Evolutionary conservation across 257 asterid genomes (phyloP).

Genomic region (Penstemon barbatus): DNA sequence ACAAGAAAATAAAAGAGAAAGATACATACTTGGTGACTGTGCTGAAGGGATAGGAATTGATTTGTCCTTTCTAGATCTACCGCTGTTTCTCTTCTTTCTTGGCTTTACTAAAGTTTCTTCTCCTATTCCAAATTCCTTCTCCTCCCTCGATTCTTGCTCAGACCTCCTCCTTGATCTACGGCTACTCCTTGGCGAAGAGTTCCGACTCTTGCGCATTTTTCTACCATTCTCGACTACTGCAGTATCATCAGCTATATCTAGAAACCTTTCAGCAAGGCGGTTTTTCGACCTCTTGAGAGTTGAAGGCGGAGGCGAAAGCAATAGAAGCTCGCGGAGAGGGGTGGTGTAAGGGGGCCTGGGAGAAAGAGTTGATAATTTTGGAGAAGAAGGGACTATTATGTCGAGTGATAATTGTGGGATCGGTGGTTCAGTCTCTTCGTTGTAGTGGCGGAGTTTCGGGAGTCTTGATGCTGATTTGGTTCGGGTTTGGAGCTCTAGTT

Average conservation of each 20-base stretch:
- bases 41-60: constrained; percentile 36
- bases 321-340: constrained; percentile 58
- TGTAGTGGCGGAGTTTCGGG: constrained; percentile 60
- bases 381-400: constrained; percentile 59
- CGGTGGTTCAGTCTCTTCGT: constrained; percentile 41
- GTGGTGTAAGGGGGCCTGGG: constrained; percentile 56
- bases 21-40: constrained; percentile 54
- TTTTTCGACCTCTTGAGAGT: constrained; percentile 43
- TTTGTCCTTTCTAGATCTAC: constrained; percentile 58
- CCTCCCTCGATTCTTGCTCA: constrained; percentile 73
- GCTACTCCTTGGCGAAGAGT: constrained; percentile 45
- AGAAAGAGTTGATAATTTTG: constrained; percentile 45
- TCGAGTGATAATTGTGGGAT: constrained; percentile 70
- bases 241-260: constrained; percentile 53
- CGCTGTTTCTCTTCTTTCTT: constrained; percentile 62
- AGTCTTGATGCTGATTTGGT: constrained; percentile 71
- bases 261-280: constrained; percentile 42
- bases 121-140: constrained; percentile 52
- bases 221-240: constrained; percentile 44
- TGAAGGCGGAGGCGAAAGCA: constrained; percentile 70
- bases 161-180: constrained; percentile 61
- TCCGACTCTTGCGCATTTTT: constrained; percentile 54
- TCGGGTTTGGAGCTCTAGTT: constrained; percentile 50
- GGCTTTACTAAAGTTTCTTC: constrained; percentile 60
- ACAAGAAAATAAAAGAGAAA: not conserved